Evolutionary conservation across 768 basidiomycete species (phyloP).

Genomic region (Termitomyces sp.): DNA sequence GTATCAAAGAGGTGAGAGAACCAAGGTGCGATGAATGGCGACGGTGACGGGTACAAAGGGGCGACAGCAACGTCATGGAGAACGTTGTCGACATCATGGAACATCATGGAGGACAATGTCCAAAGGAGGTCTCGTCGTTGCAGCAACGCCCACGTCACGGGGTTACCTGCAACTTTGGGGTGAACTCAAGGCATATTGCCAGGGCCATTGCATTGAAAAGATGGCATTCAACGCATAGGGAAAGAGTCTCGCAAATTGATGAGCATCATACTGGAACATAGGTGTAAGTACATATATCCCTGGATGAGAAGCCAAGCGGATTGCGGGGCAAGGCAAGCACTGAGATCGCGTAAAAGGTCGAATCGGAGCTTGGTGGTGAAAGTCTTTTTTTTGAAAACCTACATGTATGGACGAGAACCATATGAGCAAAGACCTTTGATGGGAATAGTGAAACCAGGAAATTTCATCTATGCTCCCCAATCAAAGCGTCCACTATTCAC

Average conservation of each 20-base stretch:
- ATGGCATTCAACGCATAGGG: conserved; percentile 55
- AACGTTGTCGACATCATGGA: conserved; percentile 3
- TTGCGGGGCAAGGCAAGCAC: conserved; percentile 53
- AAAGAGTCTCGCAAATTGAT: conserved; percentile 58
- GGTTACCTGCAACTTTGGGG: conserved; percentile 39
- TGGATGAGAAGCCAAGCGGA: conserved; percentile 27
- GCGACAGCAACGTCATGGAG: conserved; percentile 5
- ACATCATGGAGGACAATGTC: background rate
- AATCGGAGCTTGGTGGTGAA: conserved; percentile 31
- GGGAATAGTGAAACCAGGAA: conserved; percentile 25
- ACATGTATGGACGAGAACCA: background rate
- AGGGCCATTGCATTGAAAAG: conserved; percentile 47
- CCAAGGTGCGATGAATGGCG: conserved; percentile 21
- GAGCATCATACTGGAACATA: background rate
- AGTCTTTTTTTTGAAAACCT: conserved; percentile 18
- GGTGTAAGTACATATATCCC: conserved; percentile 26
- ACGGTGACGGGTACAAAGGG: conserved; percentile 7
- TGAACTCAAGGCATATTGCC: conserved; percentile 48
- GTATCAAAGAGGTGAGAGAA: conserved; percentile 38
- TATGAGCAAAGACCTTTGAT: conserved; percentile 1
- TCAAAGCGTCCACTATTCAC: conserved; percentile 61
- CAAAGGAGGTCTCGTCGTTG: background rate
- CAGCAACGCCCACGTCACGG: conserved; percentile 4
- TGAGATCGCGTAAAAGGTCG: conserved; percentile 56
- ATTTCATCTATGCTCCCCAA: conserved; percentile 49